Conservation (phyloP, 2,329 filamentous ascomycete genomes). For the Zelopaecilomyces penicillatus region DNA sequence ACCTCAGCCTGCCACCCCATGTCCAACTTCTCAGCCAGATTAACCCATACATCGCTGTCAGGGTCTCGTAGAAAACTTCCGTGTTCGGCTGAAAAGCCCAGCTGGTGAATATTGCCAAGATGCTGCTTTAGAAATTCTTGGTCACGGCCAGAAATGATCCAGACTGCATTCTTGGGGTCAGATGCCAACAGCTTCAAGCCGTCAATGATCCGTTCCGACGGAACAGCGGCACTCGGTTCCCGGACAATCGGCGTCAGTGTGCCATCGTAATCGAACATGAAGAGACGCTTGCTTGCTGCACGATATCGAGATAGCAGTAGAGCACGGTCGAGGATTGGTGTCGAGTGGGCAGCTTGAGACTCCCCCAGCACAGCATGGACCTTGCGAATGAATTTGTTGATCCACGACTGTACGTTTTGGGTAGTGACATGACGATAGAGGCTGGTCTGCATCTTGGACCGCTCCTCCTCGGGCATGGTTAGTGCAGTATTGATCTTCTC, state of each 20-base stretch:
- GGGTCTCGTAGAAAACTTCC: constrained; percentile 90
- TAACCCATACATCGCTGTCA: constrained; percentile 70
- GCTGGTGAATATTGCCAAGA: constrained; percentile 78
- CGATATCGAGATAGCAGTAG: constrained; percentile 67
- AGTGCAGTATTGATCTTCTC: constrained; percentile 75
- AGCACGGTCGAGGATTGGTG: constrained; percentile 71
- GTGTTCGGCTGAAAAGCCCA: constrained; percentile 95
- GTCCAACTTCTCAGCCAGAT: constrained; percentile 75
- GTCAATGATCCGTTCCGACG: constrained; percentile 72
- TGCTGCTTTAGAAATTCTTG: constrained; percentile 85
- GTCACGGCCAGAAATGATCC: constrained; percentile 95
- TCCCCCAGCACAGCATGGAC: constrained; percentile 73
- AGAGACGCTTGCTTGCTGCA: constrained; percentile 67
- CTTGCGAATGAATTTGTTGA: constrained; percentile 67
- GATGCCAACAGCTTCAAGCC: constrained; percentile 72
- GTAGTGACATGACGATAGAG: constrained; percentile 78
- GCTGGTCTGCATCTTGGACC: constrained; percentile 59
- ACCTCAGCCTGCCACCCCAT: constrained; percentile 92
- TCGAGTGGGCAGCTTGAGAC: constrained; percentile 65
- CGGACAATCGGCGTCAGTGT: constrained; percentile 93
- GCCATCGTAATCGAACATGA: constrained; percentile 99
- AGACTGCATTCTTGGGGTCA: constrained; percentile 80
- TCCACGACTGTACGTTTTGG: constrained; percentile 83
- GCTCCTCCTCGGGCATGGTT: constrained; percentile 61
- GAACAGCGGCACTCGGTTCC: constrained; percentile 81